These are phyloP conservation scores for Pythium coloratum DNA, from an alignment of 352 stramenopile genomes.

Conservation along the genomic window DNA sequence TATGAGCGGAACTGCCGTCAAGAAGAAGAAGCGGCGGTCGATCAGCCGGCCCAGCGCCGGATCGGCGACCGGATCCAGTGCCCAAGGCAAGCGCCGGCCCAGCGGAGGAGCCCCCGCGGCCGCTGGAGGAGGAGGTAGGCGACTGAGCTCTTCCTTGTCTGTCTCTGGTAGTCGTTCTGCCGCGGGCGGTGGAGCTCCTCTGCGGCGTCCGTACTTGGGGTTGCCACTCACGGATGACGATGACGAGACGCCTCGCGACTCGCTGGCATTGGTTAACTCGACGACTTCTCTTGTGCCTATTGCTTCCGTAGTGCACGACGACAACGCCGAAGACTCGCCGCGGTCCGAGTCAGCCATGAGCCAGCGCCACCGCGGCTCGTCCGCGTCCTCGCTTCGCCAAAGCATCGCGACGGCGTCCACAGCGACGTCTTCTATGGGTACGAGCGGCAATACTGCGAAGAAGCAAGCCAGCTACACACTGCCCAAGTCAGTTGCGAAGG, in stretches of 20 bases:
- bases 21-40: conserved; percentile 26
- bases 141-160: conserved; percentile 19
- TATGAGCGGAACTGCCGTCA: conserved; percentile 7
- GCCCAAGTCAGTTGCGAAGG: conserved; percentile 21
- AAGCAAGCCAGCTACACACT: conserved; percentile 32
- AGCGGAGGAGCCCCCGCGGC: conserved; percentile 12
- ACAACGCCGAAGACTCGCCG: conserved; percentile 25
- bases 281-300: conserved; percentile 57
- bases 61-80: conserved; percentile 8
- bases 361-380: neutral
- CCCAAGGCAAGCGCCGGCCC: conserved; percentile 23
- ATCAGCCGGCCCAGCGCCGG: conserved; percentile 27
- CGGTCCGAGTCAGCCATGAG: neutral
- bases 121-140: conserved; percentile 25
- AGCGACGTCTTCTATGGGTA: neutral
- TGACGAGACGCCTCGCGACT: conserved; percentile 8
- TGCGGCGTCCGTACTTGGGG: conserved; percentile 22
- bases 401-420: conserved; percentile 2
- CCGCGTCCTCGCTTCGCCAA: conserved; percentile 6
- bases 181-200: conserved; percentile 2
- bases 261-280: conserved; percentile 44
- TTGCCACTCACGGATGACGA: conserved; percentile 21
- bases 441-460: neutral
- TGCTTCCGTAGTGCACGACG: conserved; percentile 32
- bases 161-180: conserved; percentile 14